These are phyloP conservation scores for Sicyos baderoa DNA, from an alignment of 306 rosid species.

Conservation along the genomic window DNA sequence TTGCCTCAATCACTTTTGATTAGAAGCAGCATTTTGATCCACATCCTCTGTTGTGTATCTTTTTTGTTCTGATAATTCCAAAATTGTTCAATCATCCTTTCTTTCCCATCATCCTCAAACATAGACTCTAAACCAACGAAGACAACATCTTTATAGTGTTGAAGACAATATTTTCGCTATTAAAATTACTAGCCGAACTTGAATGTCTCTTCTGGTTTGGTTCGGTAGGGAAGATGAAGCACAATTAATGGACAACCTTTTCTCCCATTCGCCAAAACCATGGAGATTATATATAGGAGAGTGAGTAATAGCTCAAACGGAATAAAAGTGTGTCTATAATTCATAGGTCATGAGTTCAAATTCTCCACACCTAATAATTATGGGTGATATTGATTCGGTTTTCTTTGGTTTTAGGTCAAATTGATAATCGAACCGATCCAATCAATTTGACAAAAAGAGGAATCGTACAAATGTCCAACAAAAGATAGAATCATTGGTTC, in stretches of 20 bases:
- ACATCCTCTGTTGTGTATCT: slow-evolving; percentile 29
- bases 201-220: slow-evolving; percentile 7
- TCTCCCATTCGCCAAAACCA: no score
- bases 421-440: no score
- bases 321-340: no score
- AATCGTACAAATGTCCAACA: no score
- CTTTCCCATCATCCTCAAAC: slow-evolving; percentile 53
- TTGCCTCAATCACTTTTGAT: slow-evolving; percentile 25
- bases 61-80: slow-evolving; percentile 57
- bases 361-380: no score
- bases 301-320: neutral
- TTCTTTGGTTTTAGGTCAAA: no score
- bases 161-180: slow-evolving; percentile 36
- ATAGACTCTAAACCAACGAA: slow-evolving; percentile 65
- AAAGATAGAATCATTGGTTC: no score
- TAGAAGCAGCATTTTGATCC: slow-evolving; percentile 16
- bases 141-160: slow-evolving; percentile 59
- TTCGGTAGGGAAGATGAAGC: slow-evolving; percentile 26
- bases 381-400: no score
- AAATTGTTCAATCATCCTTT: slow-evolving; percentile 38
- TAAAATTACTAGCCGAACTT: slow-evolving; percentile 9
- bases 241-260: slow-evolving; percentile 41
- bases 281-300: no score
- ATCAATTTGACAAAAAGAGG: no score
- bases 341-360: no score